Base-by-base conservation (phyloP, 192 early-diverging fungal species). In the Pilaira anomala region DNA sequence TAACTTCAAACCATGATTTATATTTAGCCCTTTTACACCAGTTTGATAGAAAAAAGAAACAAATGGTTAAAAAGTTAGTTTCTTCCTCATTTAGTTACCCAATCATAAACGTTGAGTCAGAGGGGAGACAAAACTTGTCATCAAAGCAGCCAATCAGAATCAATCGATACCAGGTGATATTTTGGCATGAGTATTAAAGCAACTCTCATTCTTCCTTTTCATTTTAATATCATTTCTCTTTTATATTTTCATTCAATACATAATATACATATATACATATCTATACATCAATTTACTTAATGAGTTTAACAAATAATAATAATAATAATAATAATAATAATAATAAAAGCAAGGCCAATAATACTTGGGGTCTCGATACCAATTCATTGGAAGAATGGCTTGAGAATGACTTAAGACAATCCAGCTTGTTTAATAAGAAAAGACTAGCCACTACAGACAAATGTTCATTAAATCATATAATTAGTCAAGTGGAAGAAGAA, bases 371-470 rank as follows among this genome's bases (percentile, higher is more conserved):
- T 30, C 28, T 68, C 16, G 53, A 29, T 22, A 45, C 51, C 44
- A 40, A 42, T 12, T 42, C 60, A n/a, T 62, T 65, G 54, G 64
- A 65, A 33, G 64, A 56, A 24, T 65, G 64, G 64, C 53, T 65
- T 30, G 64, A 65, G 33, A 65, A 49, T 36, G 64, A 65, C 18
- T 45, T 65, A 29, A 65, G 45, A 12, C 64, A 65, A 49, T 29
- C 53, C 14, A 46, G 44, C 54, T 19, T 65, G 21, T 53, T 58
- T 24, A 8, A 16, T 19, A 46, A 46, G 16, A 46, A 46, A 18
- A 6, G 16, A 8, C 7, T 16, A 5, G 4, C 0, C 13, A 36
- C 33, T 9, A 36, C 33, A 36, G 33, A 36, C 11, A 36, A 36
- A 36, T 36, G 33, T 6, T 36, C 33, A 36, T 36, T 36, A 9